Percentiles rank a stretch among this genome's conserved stretches.
Conservation (phyloP, 768 basidiomycete species). For the Calocera cornea region DNA sequence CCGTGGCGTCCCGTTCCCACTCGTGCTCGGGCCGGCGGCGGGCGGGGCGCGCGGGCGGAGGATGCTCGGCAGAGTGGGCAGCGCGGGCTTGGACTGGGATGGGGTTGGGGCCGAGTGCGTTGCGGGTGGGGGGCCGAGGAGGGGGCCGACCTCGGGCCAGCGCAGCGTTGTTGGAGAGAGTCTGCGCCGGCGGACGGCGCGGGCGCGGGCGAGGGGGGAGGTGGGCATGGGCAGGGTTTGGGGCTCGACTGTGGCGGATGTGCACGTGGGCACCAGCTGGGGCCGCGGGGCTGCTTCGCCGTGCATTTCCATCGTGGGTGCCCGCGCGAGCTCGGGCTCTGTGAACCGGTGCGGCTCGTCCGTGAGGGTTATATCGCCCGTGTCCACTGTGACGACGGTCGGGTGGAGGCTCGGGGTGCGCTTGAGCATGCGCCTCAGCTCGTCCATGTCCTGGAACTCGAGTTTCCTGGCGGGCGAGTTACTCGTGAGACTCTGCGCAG, state of each 20-base stretch:
- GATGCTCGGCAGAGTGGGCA: too few species aligned
- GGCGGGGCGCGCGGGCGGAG: too few species aligned
- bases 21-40: too few species aligned
- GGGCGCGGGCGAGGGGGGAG: neutral
- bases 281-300: too few species aligned
- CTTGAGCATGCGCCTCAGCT: neutral
- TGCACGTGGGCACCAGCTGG: too few species aligned
- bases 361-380: neutral
- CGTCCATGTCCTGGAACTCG: neutral
- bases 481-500: too few species aligned
- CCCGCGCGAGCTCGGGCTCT: neutral
- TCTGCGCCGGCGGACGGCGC: neutral
- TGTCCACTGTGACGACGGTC: neutral
- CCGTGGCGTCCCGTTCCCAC: too few species aligned
- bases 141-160: neutral
- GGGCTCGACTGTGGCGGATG: too few species aligned
- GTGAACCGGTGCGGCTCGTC: neutral
- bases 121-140: too few species aligned
- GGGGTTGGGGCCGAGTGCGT: too few species aligned
- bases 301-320: neutral
- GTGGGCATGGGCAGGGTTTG: too few species aligned
- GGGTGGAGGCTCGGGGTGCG: neutral
- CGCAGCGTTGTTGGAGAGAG: neutral
- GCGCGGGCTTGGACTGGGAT: too few species aligned
- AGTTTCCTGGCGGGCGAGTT: neutral